These are phyloP conservation scores for Alternaria arborescens DNA, from an alignment of 2,329 filamentous ascomycete species.

Conservation along the genomic window DNA sequence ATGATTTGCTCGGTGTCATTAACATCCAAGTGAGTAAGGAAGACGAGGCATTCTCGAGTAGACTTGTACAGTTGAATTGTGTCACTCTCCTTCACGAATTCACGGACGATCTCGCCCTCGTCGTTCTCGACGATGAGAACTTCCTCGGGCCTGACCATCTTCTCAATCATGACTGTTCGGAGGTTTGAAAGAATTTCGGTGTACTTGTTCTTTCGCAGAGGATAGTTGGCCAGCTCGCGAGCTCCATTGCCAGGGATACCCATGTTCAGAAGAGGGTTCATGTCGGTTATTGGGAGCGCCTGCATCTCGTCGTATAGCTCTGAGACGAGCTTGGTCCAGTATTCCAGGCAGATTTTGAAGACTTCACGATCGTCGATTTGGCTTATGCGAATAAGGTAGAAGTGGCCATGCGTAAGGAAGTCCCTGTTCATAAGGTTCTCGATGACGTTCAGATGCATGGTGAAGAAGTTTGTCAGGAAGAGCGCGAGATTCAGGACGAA, in stretches of 20 bases:
- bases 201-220: slow-evolving; percentile 97
- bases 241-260: slow-evolving; percentile 80
- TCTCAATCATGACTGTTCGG: slow-evolving; percentile 98
- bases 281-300: slow-evolving; percentile 87
- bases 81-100: slow-evolving; percentile 99
- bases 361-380: slow-evolving; percentile 99
- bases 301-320: slow-evolving; percentile 99
- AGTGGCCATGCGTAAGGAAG: slow-evolving; percentile 94
- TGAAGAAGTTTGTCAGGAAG: slow-evolving; percentile 97
- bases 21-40: slow-evolving; percentile 95
- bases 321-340: slow-evolving; percentile 98
- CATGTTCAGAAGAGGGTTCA: slow-evolving; percentile 88
- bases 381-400: slow-evolving; percentile 97
- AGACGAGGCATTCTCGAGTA: slow-evolving; percentile 94
- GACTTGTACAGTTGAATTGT: slow-evolving; percentile 99
- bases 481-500: slow-evolving; percentile 97
- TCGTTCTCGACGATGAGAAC: slow-evolving; percentile 99
- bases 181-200: slow-evolving; percentile 92
- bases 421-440: slow-evolving; percentile 96
- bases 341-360: slow-evolving; percentile 99
- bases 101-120: slow-evolving; percentile 97
- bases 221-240: slow-evolving; percentile 89
- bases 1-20: slow-evolving; percentile 98
- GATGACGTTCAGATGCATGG: slow-evolving; percentile 89
- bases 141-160: slow-evolving; percentile 98